Base-by-base conservation (phyloP, 495 filamentous ascomycete species). In the Penicillium odoratum region DNA sequence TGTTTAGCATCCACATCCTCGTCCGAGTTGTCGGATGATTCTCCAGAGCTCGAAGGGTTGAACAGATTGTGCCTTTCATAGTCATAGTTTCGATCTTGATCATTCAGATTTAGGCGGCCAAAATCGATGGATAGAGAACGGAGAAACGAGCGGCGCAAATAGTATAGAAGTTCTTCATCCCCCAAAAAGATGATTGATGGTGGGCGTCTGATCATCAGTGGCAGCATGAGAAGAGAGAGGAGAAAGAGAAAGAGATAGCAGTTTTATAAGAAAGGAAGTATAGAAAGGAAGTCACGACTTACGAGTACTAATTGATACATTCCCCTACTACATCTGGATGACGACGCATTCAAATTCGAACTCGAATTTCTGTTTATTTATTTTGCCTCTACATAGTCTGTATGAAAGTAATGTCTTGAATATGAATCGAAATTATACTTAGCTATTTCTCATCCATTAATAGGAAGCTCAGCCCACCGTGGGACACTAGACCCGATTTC, bases 101-200 rank as follows among this genome's bases (percentile, higher is more conserved):
- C 66, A 16, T 67, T 53, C 36, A 65, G n/a, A 34, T 53, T 53
- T 10, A 71, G 59, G 18, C 57, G 58, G 34, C 66, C 40, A 15
- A 66, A 66, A 10, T 63, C 53, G 3, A 48, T 26, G 3, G 66
- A 47, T 9, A 63, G 43, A 11, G 58, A 52, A 48, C 55, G 68
- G 11, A 56, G 42, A 34, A 60, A 55, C 46, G 67, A 61, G 10
- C 59, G 60, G 28, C 65, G 57, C 29, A 76, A 58, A 18, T 65
- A 63, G 45, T 56, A 62, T 16, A 64, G 70, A 30, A 88, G 62
- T 63, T 88, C 85, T 11, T 74, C 67, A 34, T 79, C 75, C 30
- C 76, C 78, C 40, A 88, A 64, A 7, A 70, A 69, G 61, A 88
- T 79, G 34, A 74, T 68, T 0, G 83, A 84, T 10, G 80, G 78